Evolutionary conservation across 2,329 filamentous ascomycete genomes (phyloP).

Genomic region (Stagonosporopsis rhizophila): DNA sequence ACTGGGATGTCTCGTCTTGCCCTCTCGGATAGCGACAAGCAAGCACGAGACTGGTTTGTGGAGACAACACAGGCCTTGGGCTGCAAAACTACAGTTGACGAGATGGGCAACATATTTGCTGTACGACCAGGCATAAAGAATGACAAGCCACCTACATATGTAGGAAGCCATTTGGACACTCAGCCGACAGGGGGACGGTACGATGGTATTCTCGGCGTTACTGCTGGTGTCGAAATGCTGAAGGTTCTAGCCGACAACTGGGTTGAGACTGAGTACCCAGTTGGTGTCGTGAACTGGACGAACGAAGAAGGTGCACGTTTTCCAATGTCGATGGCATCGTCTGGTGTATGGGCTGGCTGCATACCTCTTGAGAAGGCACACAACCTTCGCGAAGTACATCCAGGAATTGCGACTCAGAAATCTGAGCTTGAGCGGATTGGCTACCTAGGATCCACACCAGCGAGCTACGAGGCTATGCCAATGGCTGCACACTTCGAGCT

Average conservation of each 20-base stretch:
- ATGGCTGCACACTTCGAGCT: conserved; percentile 83
- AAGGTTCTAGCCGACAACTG: conserved; percentile 70
- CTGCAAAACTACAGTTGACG: conserved; percentile 72
- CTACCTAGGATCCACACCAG: conserved; percentile 67
- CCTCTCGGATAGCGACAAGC: conserved; percentile 73
- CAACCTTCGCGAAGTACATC: conserved; percentile 67
- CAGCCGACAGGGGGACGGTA: conserved; percentile 70
- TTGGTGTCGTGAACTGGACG: conserved; percentile 81
- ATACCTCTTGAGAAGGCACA: conserved; percentile 68
- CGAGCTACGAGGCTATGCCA: conserved; percentile 65
- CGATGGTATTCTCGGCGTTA: conserved; percentile 78
- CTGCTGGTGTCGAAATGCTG: conserved; percentile 76
- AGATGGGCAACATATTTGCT: conserved; percentile 84
- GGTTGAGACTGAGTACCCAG: conserved; percentile 72
- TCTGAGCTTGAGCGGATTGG: conserved; percentile 75
- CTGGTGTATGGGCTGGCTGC: conserved; percentile 77
- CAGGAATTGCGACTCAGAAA: conserved; percentile 67
- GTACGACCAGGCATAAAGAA: conserved; percentile 68
- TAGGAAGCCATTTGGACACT: conserved; percentile 69
- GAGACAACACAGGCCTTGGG: conserved; percentile 67
- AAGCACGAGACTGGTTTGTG: conserved; percentile 78
- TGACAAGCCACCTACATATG: conserved; percentile 68
- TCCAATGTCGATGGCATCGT: conserved; percentile 75
- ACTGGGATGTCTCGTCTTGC: conserved; percentile 80
- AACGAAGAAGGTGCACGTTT: conserved; percentile 86